phyloP scores from a whole-genome alignment of 306 rosid genomes.

The Psophocarpus tetragonolobus region DNA sequence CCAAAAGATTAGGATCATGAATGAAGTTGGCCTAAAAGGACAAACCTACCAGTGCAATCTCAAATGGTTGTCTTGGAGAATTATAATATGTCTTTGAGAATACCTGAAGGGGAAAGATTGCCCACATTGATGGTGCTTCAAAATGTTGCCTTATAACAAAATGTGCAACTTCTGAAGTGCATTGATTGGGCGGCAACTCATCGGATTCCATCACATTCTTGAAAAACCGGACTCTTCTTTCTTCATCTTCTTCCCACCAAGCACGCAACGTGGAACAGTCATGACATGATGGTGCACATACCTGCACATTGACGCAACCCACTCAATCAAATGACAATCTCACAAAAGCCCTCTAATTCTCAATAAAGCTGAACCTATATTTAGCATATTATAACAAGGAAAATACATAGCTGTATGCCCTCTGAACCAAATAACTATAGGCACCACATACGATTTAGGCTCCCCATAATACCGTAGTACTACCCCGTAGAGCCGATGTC shows the following conservation, averaged over 20 bases:
- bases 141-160: slow-evolving; percentile 71
- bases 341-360: slow-evolving; percentile 7
- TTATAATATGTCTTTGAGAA: background rate
- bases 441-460: too few species aligned
- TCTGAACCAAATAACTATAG: slow-evolving; percentile 4
- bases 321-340: slow-evolving; percentile 23
- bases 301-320: slow-evolving; percentile 49
- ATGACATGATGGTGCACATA: slow-evolving; percentile 97
- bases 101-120: slow-evolving; percentile 99
- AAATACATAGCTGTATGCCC: slow-evolving; percentile 10
- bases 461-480: too few species aligned
- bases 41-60: background rate
- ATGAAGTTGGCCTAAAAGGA: background rate
- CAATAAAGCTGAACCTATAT: background rate
- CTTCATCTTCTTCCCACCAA: slow-evolving; percentile 99
- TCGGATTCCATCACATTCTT: slow-evolving; percentile 68
- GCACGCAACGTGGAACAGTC: slow-evolving; percentile 96
- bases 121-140: slow-evolving; percentile 99
- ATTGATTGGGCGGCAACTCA: slow-evolving; percentile 63
- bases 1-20: slow-evolving; percentile 19
- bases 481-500: too few species aligned
- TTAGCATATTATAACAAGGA: slow-evolving; percentile 5
- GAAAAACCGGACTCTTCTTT: slow-evolving; percentile 73
- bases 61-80: background rate
- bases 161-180: slow-evolving; percentile 76